phyloP scores from a whole-genome alignment of 306 rosid species.

The Glycyrrhiza uralensis region DNA sequence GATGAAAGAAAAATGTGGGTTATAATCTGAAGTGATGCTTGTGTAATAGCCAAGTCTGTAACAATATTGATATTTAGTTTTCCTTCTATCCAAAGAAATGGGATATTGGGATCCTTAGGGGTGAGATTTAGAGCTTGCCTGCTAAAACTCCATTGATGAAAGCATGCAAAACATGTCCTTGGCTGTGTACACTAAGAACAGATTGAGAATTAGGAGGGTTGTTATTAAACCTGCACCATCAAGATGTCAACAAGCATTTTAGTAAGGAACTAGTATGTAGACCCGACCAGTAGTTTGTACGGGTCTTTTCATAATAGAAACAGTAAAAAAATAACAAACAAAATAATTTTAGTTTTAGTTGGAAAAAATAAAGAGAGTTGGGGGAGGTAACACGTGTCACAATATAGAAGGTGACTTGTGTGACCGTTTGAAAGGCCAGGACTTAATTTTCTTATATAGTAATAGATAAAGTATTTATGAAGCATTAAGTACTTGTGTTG shows the following conservation, averaged over 20 bases:
- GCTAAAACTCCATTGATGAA: slow-evolving; percentile 59
- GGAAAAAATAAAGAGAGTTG: too few species aligned
- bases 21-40: neutral
- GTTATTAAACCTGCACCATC: slow-evolving; percentile 16
- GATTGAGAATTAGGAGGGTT: slow-evolving; percentile 27
- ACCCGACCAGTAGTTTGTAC: too few species aligned
- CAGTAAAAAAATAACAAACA: too few species aligned
- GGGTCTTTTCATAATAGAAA: too few species aligned
- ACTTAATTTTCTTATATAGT: too few species aligned
- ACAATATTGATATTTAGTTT: neutral
- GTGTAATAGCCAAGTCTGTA: neutral
- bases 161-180: slow-evolving; percentile 67
- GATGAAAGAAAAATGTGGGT: neutral
- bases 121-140: slow-evolving; percentile 40
- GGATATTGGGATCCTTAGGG: neutral
- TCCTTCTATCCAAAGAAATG: slow-evolving; percentile 5
- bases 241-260: slow-evolving; percentile 14
- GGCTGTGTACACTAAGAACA: slow-evolving; percentile 46
- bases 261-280: too few species aligned
- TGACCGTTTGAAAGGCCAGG: too few species aligned
- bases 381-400: too few species aligned
- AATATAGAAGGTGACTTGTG: too few species aligned
- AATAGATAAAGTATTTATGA: neutral
- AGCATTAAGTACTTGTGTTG: neutral
- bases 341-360: too few species aligned